Evolutionary conservation across 2,329 filamentous ascomycete species (phyloP).

Genomic region (Microdochium trichocladiopsis): DNA sequence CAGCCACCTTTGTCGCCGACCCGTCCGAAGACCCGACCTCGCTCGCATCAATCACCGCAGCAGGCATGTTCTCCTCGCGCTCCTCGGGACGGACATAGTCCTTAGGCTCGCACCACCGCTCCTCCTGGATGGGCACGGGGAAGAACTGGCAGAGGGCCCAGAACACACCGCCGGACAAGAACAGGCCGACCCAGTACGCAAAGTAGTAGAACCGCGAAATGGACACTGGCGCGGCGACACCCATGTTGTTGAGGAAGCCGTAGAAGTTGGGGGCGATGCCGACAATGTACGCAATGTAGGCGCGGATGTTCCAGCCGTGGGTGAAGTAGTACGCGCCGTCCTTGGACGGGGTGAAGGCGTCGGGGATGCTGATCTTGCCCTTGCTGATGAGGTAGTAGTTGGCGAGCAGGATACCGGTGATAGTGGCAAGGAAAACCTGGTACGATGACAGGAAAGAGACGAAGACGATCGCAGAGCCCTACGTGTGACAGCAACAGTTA

Average conservation of each 20-base stretch:
- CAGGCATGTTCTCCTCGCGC: not conserved
- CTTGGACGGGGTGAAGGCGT: constrained; percentile 15
- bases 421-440: constrained; percentile 31
- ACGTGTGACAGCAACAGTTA: not conserved
- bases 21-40: too few species aligned
- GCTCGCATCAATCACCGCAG: not conserved
- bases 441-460: constrained; percentile 32
- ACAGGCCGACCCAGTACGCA: constrained; percentile 45
- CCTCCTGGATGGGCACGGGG: constrained; percentile 10
- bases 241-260: constrained; percentile 32
- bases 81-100: constrained; percentile 23
- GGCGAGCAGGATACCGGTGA: constrained; percentile 31
- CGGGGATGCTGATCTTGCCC: constrained; percentile 24
- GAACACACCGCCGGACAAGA: constrained; percentile 25
- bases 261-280: constrained; percentile 31
- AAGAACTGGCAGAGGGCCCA: constrained; percentile 10
- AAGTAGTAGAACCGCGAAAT: constrained; percentile 45
- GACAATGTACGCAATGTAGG: constrained; percentile 19
- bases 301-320: constrained; percentile 25
- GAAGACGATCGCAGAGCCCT: constrained; percentile 24
- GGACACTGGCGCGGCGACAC: constrained; percentile 23
- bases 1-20: too few species aligned
- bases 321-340: constrained; percentile 22
- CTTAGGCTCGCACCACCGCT: constrained; percentile 23
- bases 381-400: constrained; percentile 32